Base-by-base conservation (phyloP, 495 filamentous ascomycete species). In the Arthonia radiata region DNA sequence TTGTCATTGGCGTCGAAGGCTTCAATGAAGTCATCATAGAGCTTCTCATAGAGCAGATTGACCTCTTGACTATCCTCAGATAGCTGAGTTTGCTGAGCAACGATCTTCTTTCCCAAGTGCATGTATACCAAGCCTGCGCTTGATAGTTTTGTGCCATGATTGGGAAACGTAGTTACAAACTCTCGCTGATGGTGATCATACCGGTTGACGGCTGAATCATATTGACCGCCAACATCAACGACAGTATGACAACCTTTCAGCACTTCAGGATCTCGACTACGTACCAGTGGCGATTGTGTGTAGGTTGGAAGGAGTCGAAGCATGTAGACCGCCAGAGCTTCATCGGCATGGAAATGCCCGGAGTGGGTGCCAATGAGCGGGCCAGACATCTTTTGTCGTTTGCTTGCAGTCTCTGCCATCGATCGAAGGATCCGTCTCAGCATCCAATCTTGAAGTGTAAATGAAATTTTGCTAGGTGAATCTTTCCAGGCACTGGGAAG, bases 291-390 rank as follows among this genome's bases (percentile, higher is more conserved):
- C 7, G 75, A 72, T 35, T 56, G 44, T 23, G 59, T 40, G 58
- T 93, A 97, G 13, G 65, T 54, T 15, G 86, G 89, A 22, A 94
- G 64, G 13, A 76, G 65, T 26, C 79, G 80, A 37, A 97, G 75
- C 55, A 97, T 76, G 56, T 86, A 77, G 32, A 94, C 81, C 28
- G 86, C 86, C n/a, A 97, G 68, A 32, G 86, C 86, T 54, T 97
- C 86, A 46, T 97, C 86, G 48, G 86, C 89, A 55, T 97, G 86
- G 61, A 97, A 97, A 51, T 92, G 79, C 30, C 86, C 86, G 53
- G 65, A 71, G 32, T 22, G 19, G 11, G 19, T 22, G 6, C 19
- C 19, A 22, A 22, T 22, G 11, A 22, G 19, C 19, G 19, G 19
- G 6, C 19, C 19, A 7, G 19, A 7, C 19, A 22, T 22, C 19